Base-by-base conservation (phyloP, 306 rosid species). In the Geum urbanum region DNA sequence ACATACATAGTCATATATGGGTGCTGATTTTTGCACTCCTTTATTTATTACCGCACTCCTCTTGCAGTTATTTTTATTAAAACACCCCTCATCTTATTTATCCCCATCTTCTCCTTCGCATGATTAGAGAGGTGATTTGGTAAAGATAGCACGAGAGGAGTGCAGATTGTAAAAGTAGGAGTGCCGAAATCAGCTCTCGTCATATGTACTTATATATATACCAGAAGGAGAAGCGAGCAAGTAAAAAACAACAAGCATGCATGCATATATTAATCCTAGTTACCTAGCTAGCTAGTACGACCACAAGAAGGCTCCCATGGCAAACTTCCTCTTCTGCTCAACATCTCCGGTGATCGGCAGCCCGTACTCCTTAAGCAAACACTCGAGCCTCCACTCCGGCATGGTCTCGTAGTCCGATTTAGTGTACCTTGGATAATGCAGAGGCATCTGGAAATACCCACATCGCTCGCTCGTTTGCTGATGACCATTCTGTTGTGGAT, bases 381-480 rank as follows among this genome's bases (percentile, higher is more conserved):
- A 87, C 40, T 87, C 92, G 10, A 85, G 64, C 84, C 79, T 85
- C 86, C 92, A 85, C 80, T 85, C 92, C 32, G 88, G 88, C 90
- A 87, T 85, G 78, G 71, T 64, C 78, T 87, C 88, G 51, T 87
- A 85, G 66, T 87, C 92, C 32, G 79, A 76, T 49, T 78, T 48
- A 1, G 84, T 81, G 79, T 87, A 85, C 68, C 83, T 80, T 46
- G 92, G 92, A 72, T 87, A 87, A 81, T 87, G 92, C 22, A 87
- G 71, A 55, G 90, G 90, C 90, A 87, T 87, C 78, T 85, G 86
- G 75, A 85, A 82, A 37, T 78, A 50, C 13, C 80, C 78, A 27
- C 80, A 61, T 4, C 73, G 32, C 40, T 72, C 76, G 41, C 69
- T 47, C 8, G 22, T 55, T 14, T 56, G 37, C 37, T 32, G 62